Conservation (phyloP, 2,329 filamentous ascomycete genomes). For the Microsporum ferrugineum region DNA sequence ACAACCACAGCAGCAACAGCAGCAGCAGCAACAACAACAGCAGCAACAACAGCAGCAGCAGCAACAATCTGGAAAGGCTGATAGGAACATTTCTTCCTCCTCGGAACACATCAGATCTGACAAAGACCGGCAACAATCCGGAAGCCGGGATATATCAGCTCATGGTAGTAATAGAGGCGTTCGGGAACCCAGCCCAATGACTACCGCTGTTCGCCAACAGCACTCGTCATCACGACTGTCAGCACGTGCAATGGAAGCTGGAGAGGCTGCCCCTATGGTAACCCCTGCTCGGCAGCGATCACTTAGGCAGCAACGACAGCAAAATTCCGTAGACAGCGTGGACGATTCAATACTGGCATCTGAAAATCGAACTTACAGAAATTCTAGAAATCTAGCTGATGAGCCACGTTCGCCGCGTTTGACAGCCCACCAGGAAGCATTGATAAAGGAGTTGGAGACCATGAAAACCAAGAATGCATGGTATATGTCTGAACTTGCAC, state of each 20-base stretch:
- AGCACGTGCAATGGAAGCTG: conserved; percentile 38
- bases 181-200: conserved; percentile 40
- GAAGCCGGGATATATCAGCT: conserved; percentile 33
- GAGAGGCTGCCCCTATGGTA: conserved; percentile 36
- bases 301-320: conserved; percentile 48
- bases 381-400: conserved; percentile 31
- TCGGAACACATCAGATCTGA: conserved; percentile 37
- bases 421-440: conserved; percentile 44
- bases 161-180: conserved; percentile 19
- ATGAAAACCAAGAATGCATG: conserved; percentile 82
- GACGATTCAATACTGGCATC: conserved; percentile 45
- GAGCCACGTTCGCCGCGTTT: conserved; percentile 37
- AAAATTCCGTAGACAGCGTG: conserved; percentile 58
- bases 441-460: conserved; percentile 77
- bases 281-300: conserved; percentile 38
- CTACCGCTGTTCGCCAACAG: conserved; percentile 48
- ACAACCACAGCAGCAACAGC: conserved; percentile 28
- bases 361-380: conserved; percentile 29
- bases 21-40: neutral
- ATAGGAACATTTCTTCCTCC: conserved; percentile 36
- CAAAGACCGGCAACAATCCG: conserved; percentile 38
- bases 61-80: conserved; percentile 38
- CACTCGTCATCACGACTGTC: conserved; percentile 22
- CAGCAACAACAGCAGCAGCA: conserved; percentile 19
- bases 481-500: conserved; percentile 88